These are phyloP conservation scores for Aspergillus fructus DNA, from an alignment of 2,329 filamentous ascomycete species.

Conservation along the genomic window DNA sequence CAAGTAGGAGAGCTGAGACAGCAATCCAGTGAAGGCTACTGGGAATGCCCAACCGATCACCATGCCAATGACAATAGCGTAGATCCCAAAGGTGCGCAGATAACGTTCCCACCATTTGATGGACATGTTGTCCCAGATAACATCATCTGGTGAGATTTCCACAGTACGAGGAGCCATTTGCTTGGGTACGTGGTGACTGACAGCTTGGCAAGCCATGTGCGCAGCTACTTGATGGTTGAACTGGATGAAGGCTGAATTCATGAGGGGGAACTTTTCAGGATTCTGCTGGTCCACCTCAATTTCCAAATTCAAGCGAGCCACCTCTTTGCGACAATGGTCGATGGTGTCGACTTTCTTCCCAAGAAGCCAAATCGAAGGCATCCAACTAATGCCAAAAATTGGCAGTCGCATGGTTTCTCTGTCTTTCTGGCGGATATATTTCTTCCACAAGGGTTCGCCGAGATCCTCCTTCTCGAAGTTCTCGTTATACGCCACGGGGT, in stretches of 20 bases:
- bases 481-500: slow-evolving; percentile 63
- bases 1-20: slow-evolving; percentile 74
- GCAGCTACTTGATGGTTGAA: slow-evolving; percentile 98
- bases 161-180: slow-evolving; percentile 90
- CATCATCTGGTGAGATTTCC: slow-evolving; percentile 91
- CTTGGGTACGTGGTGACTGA: slow-evolving; percentile 86
- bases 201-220: slow-evolving; percentile 94
- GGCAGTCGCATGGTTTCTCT: slow-evolving; percentile 82
- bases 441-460: slow-evolving; percentile 72
- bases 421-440: slow-evolving; percentile 76
- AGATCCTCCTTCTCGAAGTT: slow-evolving; percentile 63
- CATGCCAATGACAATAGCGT: slow-evolving; percentile 68
- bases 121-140: slow-evolving; percentile 97
- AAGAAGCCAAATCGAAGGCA: slow-evolving; percentile 74
- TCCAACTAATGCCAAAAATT: slow-evolving; percentile 62
- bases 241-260: slow-evolving; percentile 97
- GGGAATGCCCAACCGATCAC: slow-evolving; percentile 88
- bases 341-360: slow-evolving; percentile 95
- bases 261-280: slow-evolving; percentile 80
- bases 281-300: slow-evolving; percentile 88
- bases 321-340: slow-evolving; percentile 80
- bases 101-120: slow-evolving; percentile 93
- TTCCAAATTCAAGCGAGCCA: slow-evolving; percentile 84
- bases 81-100: slow-evolving; percentile 66
- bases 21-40: slow-evolving; percentile 79